phyloP scores from a whole-genome alignment of 208 protist species.

The Acanthamoeba pearcei region DNA sequence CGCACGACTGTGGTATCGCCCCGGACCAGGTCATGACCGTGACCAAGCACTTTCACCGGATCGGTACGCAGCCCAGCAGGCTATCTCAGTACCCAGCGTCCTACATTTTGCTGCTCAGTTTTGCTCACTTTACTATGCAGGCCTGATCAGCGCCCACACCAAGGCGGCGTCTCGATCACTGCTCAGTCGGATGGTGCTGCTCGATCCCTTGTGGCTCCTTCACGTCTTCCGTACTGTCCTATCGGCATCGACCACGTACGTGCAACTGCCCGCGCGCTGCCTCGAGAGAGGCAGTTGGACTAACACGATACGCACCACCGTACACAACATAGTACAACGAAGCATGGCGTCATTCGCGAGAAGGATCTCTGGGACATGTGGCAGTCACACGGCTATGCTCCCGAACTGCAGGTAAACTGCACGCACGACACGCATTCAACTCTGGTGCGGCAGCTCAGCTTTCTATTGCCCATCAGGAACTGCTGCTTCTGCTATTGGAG shows the following conservation, averaged over 20 bases:
- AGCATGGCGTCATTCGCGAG: constrained; percentile 13
- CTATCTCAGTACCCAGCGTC: background rate
- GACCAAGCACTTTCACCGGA: constrained; percentile 68
- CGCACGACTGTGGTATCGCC: constrained; percentile 43
- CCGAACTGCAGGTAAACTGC: background rate
- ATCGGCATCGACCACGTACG: background rate
- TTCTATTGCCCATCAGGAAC: background rate
- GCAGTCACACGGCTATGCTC: constrained; percentile 8
- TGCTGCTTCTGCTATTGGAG: constrained; percentile 58
- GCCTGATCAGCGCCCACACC: constrained; percentile 45
- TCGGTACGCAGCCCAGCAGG: background rate
- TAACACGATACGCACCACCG: background rate
- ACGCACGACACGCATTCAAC: background rate
- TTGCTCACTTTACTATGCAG: background rate
- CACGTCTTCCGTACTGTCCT: constrained; percentile 42
- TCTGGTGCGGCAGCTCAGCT: background rate
- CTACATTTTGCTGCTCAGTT: background rate
- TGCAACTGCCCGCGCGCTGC: background rate
- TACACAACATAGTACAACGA: background rate
- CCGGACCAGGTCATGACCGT: constrained; percentile 57
- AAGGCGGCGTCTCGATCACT: constrained; percentile 47
- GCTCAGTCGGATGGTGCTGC: constrained; percentile 54
- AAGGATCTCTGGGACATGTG: constrained; percentile 57
- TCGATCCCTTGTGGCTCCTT: constrained; percentile 54
- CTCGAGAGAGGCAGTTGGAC: background rate